Evolutionary conservation across 257 asterid species (phyloP), one percentile per base, ranked within the genome.

Genomic region (Nemophila menziesii): DNA sequence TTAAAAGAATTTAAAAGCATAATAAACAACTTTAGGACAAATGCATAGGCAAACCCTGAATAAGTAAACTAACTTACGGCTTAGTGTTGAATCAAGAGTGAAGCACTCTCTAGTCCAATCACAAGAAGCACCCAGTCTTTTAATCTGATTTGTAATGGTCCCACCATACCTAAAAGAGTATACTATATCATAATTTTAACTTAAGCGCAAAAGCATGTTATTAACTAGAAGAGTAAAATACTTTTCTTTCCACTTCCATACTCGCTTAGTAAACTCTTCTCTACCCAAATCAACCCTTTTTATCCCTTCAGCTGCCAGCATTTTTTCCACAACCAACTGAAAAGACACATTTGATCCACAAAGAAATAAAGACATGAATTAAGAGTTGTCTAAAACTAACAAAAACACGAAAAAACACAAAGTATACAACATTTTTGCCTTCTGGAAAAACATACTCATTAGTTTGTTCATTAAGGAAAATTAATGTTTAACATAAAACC

Each of bases 201-300:
- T 16, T 43, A 52, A 46, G 24, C 49, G 3, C 46, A 18, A 33
- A 38, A 39, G 9, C 12, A 29, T 29, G 36, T 13, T 2, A 29
- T 18, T 18, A 43, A 44, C 42, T 27, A 14, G 40, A 21, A 42
- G 18, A 43, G 34, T 29, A 53, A 19, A 17, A 33, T 84, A 90
- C 98, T 85, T 90, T 69, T 80, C 81, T 80, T 90, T 90, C 98
- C 98, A 90, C 57, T 78, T 85, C 98, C 98, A 90, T 43, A 90
- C 94, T 74, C 82, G 77, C 55, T 77, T 81, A 16, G 82, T 63
- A 53, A 90, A 90, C 69, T 85, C 96, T 37, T 85, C 98, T 71
- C 98, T 70, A 40, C 92, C 81, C 80, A 90, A 58, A 48, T 90
- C 98, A 56, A 66, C 68, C 73, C 92, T 70, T 65, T 81, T 81